These are phyloP conservation scores for Candida adriatica DNA, from an alignment of 805 yeast genomes.

Conservation along the genomic window DNA sequence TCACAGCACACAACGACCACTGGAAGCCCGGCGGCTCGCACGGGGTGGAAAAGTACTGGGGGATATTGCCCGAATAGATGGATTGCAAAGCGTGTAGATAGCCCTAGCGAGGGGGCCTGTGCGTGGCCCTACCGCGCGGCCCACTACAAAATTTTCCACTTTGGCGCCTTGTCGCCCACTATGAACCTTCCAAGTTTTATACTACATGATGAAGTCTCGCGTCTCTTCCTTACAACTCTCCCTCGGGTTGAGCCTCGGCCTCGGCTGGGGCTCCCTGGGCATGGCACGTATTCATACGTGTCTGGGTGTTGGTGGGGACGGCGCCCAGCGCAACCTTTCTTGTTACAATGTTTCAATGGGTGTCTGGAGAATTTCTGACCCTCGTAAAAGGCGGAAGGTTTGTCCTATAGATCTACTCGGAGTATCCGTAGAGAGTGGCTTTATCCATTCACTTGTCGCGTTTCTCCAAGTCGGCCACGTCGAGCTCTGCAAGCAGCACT, in stretches of 20 bases:
- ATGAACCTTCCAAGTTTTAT: conserved; percentile 29
- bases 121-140: background rate
- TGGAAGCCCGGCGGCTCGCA: conserved; percentile 54
- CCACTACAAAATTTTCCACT: conserved; percentile 1
- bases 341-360: conserved; percentile 22
- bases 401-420: too few relatives aligned
- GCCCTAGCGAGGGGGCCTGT: too few relatives aligned
- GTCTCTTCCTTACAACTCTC: conserved; percentile 22
- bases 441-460: conserved; percentile 1
- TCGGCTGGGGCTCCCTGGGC: conserved; percentile 14
- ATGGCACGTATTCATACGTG: conserved; percentile 10
- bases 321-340: conserved; percentile 25
- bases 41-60: conserved; percentile 53
- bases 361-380: conserved; percentile 25
- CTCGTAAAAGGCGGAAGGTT: conserved; percentile 5
- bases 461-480: conserved; percentile 34
- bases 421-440: too few relatives aligned
- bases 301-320: conserved; percentile 26
- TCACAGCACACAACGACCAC: conserved; percentile 54
- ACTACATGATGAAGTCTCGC: conserved; percentile 29
- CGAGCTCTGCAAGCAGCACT: conserved; percentile 66
- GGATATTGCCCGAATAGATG: conserved; percentile 24
- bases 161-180: conserved; percentile 1
- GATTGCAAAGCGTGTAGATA: too few relatives aligned
- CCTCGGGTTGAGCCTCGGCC: conserved; percentile 19